These are phyloP conservation scores for Trichomonascaceae sp. DNA, from an alignment of 1,139 yeast species.

Conservation along the genomic window DNA sequence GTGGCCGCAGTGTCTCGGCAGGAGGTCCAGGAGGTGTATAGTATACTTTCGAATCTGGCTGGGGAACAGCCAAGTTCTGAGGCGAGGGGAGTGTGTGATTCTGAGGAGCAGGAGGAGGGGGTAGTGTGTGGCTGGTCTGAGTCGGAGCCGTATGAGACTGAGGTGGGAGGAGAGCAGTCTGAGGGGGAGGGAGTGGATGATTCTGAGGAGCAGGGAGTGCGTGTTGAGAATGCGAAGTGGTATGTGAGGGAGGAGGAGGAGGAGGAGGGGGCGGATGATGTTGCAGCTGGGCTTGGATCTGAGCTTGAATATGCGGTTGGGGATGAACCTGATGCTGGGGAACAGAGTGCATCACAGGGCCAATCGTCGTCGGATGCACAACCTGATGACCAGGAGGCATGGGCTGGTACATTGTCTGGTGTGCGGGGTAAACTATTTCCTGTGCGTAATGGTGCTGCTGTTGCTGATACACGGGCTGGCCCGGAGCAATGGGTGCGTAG, in stretches of 20 bases:
- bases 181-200: conserved; percentile 4
- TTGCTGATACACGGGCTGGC: conserved; percentile 5
- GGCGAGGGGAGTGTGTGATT: background rate
- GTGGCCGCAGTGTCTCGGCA: too few relatives aligned
- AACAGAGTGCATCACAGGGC: background rate
- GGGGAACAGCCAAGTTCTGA: too few relatives aligned
- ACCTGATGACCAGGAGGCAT: background rate
- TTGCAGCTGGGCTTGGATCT: conserved; percentile 1
- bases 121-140: conserved; percentile 2
- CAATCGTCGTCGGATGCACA: background rate
- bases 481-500: conserved; percentile 2
- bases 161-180: conserved; percentile 1
- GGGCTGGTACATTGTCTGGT: background rate
- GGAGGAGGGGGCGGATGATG: too few relatives aligned
- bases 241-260: conserved; percentile 3
- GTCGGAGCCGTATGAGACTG: background rate
- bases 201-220: too few relatives aligned
- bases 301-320: background rate
- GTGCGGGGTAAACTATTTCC: background rate
- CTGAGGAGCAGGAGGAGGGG: conserved; percentile 1
- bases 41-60: too few relatives aligned
- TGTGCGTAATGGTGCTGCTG: conserved; percentile 5
- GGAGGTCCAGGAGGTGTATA: too few relatives aligned
- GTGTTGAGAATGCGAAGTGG: too few relatives aligned
- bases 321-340: background rate